phyloP scores from a whole-genome alignment of 768 basidiomycete genomes.

The Erythrobasidium yunnanense region DNA sequence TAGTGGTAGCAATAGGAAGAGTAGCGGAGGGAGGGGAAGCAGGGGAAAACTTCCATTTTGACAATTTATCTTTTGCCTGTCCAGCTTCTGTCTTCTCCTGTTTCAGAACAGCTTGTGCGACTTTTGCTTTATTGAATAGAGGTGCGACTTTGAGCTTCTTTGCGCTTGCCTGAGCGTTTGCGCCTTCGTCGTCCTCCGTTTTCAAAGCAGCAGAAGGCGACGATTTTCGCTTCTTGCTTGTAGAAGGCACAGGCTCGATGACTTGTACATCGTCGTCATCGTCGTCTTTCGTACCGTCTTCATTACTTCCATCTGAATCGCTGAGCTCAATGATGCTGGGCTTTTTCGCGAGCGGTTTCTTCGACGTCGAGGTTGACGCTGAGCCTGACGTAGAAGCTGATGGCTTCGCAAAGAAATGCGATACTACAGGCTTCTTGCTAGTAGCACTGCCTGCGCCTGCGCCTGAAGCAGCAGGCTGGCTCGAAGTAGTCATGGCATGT shows the following conservation, averaged over 20 bases:
- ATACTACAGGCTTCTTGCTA: conserved; percentile 9
- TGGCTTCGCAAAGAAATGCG: conserved; percentile 14
- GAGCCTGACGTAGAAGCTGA: not conserved
- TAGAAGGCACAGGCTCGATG: not conserved
- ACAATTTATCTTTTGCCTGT: not conserved
- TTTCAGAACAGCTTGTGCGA: not conserved
- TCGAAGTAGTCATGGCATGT: not conserved
- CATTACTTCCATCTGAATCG: not conserved
- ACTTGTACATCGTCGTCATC: conserved; percentile 9
- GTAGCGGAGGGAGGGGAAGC: not conserved
- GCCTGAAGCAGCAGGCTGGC: too few species aligned
- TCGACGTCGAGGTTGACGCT: not conserved
- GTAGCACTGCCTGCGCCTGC: not conserved
- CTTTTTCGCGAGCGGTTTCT: conserved; percentile 6
- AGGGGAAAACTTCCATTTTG: conserved; percentile 8
- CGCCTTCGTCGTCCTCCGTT: not conserved
- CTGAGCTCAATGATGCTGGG: conserved; percentile 21
- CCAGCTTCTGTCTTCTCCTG: not conserved
- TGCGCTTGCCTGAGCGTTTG: not conserved
- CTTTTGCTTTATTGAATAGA: conserved; percentile 10
- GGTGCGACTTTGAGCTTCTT: conserved; percentile 25
- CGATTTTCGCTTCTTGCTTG: conserved; percentile 5
- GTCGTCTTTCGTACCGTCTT: not conserved
- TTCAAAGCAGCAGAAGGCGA: too few species aligned
- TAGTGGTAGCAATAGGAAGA: not conserved